Evolutionary conservation across 179 eudicot species (phyloP).

Genomic region (Drosera spatulata): DNA sequence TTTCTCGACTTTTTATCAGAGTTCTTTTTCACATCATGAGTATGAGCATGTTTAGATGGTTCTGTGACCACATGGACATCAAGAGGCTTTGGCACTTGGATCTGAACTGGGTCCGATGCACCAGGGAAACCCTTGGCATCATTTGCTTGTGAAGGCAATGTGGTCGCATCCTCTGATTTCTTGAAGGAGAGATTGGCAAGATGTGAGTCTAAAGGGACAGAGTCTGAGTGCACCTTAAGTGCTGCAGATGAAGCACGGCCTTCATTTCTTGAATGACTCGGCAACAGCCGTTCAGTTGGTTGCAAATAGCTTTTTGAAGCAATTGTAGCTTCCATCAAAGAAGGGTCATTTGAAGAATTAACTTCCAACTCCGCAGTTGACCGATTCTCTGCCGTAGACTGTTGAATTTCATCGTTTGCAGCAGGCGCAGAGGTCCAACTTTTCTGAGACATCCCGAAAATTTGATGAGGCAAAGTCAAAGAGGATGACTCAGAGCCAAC

Average conservation of each 20-base stretch:
- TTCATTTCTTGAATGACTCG: constrained; percentile 7
- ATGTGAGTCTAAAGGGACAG: constrained; percentile 13
- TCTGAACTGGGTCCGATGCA: constrained; percentile 18
- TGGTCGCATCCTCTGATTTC: constrained; percentile 11
- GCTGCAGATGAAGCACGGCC: constrained; percentile 14
- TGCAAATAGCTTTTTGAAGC: constrained; percentile 4
- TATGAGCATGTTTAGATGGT: constrained; percentile 30
- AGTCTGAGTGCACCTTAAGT: constrained; percentile 9
- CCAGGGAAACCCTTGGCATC: constrained; percentile 13
- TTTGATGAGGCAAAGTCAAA: constrained; percentile 61
- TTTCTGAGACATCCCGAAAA: constrained; percentile 28
- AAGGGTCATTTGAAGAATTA: constrained; percentile 12
- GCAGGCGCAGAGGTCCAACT: constrained; percentile 26
- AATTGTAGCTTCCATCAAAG: background rate
- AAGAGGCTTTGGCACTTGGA: constrained; percentile 17
- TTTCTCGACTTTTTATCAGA: constrained; percentile 83
- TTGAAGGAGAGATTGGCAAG: constrained; percentile 13
- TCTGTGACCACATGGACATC: constrained; percentile 32
- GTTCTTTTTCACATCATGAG: constrained; percentile 44
- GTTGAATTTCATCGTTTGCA: constrained; percentile 21
- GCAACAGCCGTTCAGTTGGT: constrained; percentile 16
- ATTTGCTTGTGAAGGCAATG: constrained; percentile 17
- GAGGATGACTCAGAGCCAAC: constrained; percentile 29
- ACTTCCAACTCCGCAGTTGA: constrained; percentile 18
- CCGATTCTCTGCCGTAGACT: constrained; percentile 14